Conservation (phyloP, 495 filamentous ascomycete species). For the Podospora australis region DNA sequence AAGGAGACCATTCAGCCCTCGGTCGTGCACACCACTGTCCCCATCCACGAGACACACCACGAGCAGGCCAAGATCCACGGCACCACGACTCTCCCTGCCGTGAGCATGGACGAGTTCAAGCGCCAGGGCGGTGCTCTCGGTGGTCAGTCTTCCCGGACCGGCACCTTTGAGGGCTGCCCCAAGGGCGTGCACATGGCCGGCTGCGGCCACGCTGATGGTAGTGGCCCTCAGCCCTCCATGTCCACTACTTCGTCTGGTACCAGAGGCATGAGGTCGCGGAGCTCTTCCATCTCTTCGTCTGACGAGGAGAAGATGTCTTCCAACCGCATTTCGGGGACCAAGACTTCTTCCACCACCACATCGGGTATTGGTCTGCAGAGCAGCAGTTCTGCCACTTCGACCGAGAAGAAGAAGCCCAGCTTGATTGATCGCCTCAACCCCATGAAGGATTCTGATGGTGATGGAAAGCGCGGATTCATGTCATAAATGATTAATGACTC, state of each 20-base stretch:
- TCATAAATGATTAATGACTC: not conserved
- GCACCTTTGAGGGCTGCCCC: constrained; percentile 47
- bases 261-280: not conserved
- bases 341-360: constrained; percentile 6
- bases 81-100: constrained; percentile 50
- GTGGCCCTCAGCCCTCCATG: constrained; percentile 7
- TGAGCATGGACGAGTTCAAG: constrained; percentile 55
- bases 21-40: constrained; percentile 61
- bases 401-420: constrained; percentile 22
- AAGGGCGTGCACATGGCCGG: constrained; percentile 4
- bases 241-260: not conserved
- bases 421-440: constrained; percentile 45
- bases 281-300: not conserved
- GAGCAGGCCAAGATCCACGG: constrained; percentile 54
- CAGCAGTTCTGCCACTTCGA: constrained; percentile 4
- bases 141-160: constrained; percentile 48
- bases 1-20: constrained; percentile 59
- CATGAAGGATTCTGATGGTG: constrained; percentile 21
- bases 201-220: constrained; percentile 7
- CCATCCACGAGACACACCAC: constrained; percentile 60
- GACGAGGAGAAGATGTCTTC: no score
- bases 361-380: constrained; percentile 1
- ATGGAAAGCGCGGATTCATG: constrained; percentile 1
- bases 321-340: not conserved
- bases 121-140: constrained; percentile 48